Conservation (phyloP, 2,329 filamentous ascomycete species). For the Phyllosticta capitalensis region DNA sequence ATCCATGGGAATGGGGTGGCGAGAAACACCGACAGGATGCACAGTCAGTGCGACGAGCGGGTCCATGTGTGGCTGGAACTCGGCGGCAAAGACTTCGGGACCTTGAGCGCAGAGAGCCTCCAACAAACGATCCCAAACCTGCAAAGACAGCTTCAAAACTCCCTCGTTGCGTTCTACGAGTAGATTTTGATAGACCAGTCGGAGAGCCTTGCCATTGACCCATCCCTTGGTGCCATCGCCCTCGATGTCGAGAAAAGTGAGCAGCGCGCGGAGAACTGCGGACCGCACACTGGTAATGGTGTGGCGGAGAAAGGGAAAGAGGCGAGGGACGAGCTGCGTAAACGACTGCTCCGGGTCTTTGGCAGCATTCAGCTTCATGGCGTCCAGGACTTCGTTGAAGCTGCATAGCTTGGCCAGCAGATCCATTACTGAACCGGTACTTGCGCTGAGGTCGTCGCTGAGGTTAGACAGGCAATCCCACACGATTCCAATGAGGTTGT, state of each 20-base stretch:
- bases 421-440: constrained; percentile 98
- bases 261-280: constrained; percentile 82
- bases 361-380: constrained; percentile 85
- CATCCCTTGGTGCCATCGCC: constrained; percentile 73
- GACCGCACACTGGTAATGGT: constrained; percentile 94
- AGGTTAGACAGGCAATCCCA: constrained; percentile 96
- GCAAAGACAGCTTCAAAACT: constrained; percentile 71
- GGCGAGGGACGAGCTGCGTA: constrained; percentile 77
- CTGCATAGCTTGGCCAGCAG: constrained; percentile 89
- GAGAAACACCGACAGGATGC: constrained; percentile 84
- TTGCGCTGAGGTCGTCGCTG: constrained; percentile 94
- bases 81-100: constrained; percentile 55
- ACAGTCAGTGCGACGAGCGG: constrained; percentile 77
- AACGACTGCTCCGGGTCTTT: constrained; percentile 83
- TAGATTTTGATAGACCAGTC: constrained; percentile 89
- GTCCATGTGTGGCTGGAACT: constrained; percentile 66
- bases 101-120: constrained; percentile 53
- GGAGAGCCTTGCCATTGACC: constrained; percentile 81
- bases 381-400: constrained; percentile 82
- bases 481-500: constrained; percentile 81
- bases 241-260: constrained; percentile 85
- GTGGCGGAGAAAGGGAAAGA: constrained; percentile 93
- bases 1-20: constrained; percentile 89
- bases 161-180: constrained; percentile 83
- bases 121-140: constrained; percentile 77